Evolutionary conservation across 108 stramenopile genomes (phyloP).

Genomic region (Chaetoceros tenuissimus): DNA sequence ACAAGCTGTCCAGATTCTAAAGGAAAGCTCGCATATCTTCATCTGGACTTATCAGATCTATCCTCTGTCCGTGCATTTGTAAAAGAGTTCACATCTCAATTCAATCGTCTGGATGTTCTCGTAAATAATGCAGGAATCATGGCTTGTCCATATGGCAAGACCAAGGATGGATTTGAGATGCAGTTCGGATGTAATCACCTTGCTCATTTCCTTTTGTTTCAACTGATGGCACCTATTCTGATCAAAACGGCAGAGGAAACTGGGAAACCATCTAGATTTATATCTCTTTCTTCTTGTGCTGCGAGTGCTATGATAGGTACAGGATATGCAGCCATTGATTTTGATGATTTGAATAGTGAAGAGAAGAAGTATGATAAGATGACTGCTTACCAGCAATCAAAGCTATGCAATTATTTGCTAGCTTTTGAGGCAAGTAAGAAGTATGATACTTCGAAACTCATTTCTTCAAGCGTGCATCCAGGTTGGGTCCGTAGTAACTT

Average conservation of each 20-base stretch:
- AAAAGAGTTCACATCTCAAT: constrained; percentile 8
- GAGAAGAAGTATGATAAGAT: constrained; percentile 4
- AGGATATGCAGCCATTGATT: constrained; percentile 16
- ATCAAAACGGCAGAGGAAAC: constrained; percentile 18
- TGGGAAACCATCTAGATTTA: constrained; percentile 14
- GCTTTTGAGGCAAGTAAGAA: constrained; percentile 15
- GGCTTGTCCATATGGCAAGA: constrained; percentile 5
- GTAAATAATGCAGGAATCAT: constrained; percentile 36
- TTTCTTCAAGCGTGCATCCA: constrained; percentile 18
- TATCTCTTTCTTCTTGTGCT: constrained; percentile 13
- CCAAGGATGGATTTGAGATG: constrained; percentile 31
- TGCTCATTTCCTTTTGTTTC: constrained; percentile 20
- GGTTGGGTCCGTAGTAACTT: constrained; percentile 19
- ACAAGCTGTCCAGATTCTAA: not conserved
- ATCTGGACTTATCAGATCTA: not conserved
- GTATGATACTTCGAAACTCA: constrained; percentile 16
- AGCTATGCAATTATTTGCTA: constrained; percentile 22
- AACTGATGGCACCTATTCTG: constrained; percentile 13
- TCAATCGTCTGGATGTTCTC: constrained; percentile 21
- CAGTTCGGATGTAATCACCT: constrained; percentile 32
- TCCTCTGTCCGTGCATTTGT: constrained; percentile 8
- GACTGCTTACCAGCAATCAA: constrained; percentile 14
- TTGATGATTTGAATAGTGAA: constrained; percentile 25
- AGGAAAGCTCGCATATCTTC: constrained; percentile 3
- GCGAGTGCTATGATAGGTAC: not conserved